Conservation (phyloP, 352 stramenopile species). For the Phytopythium delawarense region DNA sequence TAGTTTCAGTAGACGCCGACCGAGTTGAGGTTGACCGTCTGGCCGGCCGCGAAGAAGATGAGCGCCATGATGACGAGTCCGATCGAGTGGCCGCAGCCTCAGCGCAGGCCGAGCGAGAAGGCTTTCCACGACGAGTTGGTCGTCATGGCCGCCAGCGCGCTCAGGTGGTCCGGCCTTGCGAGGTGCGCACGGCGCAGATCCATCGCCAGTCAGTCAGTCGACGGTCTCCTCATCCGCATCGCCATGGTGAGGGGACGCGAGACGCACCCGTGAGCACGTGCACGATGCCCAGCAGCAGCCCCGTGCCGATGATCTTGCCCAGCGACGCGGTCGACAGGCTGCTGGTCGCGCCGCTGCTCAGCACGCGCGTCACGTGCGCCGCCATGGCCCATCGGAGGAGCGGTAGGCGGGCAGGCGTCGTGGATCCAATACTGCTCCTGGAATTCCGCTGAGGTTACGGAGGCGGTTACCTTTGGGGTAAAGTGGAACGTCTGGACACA, state of each 20-base stretch:
- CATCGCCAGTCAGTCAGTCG: background rate
- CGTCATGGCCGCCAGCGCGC: conserved; percentile 83
- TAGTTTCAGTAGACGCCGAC: conserved; percentile 66
- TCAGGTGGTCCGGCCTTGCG: conserved; percentile 83
- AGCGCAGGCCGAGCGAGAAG: conserved; percentile 86
- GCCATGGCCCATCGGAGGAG: background rate
- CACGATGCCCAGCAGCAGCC: conserved; percentile 37
- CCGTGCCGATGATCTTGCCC: conserved; percentile 42
- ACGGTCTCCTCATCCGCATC: too few relatives aligned
- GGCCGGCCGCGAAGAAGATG: conserved; percentile 69
- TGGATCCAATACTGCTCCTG: too few relatives aligned
- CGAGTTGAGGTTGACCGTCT: conserved; percentile 42
- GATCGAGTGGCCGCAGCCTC: conserved; percentile 88
- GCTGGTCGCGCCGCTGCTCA: conserved; percentile 19
- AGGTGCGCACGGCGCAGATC: background rate
- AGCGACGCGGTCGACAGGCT: conserved; percentile 31
- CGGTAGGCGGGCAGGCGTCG: too few relatives aligned
- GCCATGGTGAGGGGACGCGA: background rate
- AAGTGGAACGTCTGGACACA: background rate
- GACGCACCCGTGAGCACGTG: conserved; percentile 39
- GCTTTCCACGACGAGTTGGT: conserved; percentile 71
- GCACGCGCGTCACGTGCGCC: conserved; percentile 11
- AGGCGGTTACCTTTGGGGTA: too few relatives aligned
- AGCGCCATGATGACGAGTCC: conserved; percentile 85
- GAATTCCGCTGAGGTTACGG: too few relatives aligned